Evolutionary conservation across 768 basidiomycete genomes (phyloP).

Genomic region (Cyclocybe aegerita): DNA sequence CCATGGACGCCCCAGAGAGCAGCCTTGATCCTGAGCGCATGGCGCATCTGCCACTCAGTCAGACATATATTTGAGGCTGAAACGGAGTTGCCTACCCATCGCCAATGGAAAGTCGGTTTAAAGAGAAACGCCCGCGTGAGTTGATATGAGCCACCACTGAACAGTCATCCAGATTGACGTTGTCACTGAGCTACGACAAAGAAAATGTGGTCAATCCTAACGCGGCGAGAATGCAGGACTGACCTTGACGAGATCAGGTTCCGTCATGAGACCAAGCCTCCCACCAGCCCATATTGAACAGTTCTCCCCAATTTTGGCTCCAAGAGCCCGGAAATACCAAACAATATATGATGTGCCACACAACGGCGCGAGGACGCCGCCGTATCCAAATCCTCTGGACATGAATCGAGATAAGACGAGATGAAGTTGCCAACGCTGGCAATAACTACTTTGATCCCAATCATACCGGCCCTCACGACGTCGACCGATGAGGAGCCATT

Average conservation of each 20-base stretch:
- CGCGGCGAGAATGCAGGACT: slow-evolving; percentile 1
- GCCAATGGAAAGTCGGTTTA: slow-evolving; percentile 41
- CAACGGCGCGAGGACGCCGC: slow-evolving; percentile 38
- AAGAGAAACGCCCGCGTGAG: slow-evolving; percentile 43
- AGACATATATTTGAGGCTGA: background rate
- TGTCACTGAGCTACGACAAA: slow-evolving; percentile 34
- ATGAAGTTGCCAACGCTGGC: slow-evolving; percentile 51
- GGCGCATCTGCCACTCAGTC: slow-evolving; percentile 28
- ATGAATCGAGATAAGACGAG: slow-evolving; percentile 34
- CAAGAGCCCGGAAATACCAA: slow-evolving; percentile 43
- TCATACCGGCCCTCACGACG: slow-evolving; percentile 37
- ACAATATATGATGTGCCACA: slow-evolving; percentile 42
- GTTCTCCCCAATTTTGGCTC: slow-evolving; percentile 43
- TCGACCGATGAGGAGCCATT: slow-evolving; percentile 43
- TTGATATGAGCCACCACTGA: slow-evolving; percentile 50
- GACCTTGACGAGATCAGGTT: slow-evolving; percentile 45
- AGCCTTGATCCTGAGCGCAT: slow-evolving; percentile 46
- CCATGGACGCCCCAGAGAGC: slow-evolving; percentile 51
- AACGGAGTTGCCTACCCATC: slow-evolving; percentile 27
- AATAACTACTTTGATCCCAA: slow-evolving; percentile 49
- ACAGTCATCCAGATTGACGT: slow-evolving; percentile 44
- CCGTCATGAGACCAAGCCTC: slow-evolving; percentile 42
- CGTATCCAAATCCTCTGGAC: slow-evolving; percentile 41
- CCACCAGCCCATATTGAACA: slow-evolving; percentile 41
- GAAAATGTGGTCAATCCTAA: slow-evolving; percentile 1